Evolutionary conservation across 495 filamentous ascomycete genomes (phyloP).

Genomic region (Evansstolkia leycettana): DNA sequence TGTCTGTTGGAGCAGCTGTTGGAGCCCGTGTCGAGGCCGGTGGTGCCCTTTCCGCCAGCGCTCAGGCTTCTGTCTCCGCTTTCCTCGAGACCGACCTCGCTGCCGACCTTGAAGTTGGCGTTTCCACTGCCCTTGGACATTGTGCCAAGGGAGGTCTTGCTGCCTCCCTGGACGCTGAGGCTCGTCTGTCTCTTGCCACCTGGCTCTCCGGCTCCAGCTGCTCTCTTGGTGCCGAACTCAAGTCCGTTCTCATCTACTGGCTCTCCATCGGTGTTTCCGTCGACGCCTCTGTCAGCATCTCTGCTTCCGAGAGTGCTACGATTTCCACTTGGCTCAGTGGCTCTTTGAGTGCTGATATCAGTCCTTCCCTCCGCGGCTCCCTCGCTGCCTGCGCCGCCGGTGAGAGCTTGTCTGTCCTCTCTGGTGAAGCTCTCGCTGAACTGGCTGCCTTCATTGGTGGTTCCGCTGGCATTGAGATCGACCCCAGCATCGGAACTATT

Average conservation of each 20-base stretch:
- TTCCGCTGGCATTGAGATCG: slow-evolving; percentile 19
- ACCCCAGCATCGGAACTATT: slow-evolving; percentile 15
- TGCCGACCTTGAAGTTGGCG: slow-evolving; percentile 15
- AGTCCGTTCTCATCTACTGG: slow-evolving; percentile 32
- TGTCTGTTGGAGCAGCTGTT: slow-evolving; percentile 27
- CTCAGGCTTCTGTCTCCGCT: slow-evolving; percentile 21
- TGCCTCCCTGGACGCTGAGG: slow-evolving; percentile 14
- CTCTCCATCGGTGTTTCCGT: slow-evolving; percentile 23
- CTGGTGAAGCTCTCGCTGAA: slow-evolving; percentile 25
- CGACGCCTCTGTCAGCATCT: slow-evolving; percentile 16
- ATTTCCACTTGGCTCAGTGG: slow-evolving; percentile 19
- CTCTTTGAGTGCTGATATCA: slow-evolving; percentile 16
- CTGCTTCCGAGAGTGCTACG: slow-evolving; percentile 3
- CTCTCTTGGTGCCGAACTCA: slow-evolving; percentile 28
- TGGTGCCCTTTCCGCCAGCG: slow-evolving; percentile 19
- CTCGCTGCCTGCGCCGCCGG: slow-evolving; percentile 17
- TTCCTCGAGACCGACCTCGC: slow-evolving; percentile 23
- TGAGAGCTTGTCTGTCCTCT: slow-evolving; percentile 22
- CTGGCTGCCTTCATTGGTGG: slow-evolving; percentile 30
- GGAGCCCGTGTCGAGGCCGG: slow-evolving; percentile 17
- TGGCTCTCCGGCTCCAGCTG: slow-evolving; percentile 28
- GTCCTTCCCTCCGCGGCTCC: slow-evolving; percentile 17
- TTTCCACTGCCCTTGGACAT: slow-evolving; percentile 18
- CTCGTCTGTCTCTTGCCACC: slow-evolving; percentile 21
- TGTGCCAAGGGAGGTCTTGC: slow-evolving; percentile 23